Evolutionary conservation across 192 early-diverging fungal species (phyloP), one percentile per base, ranked within the genome.

Genomic region (Coemansia sp.): DNA sequence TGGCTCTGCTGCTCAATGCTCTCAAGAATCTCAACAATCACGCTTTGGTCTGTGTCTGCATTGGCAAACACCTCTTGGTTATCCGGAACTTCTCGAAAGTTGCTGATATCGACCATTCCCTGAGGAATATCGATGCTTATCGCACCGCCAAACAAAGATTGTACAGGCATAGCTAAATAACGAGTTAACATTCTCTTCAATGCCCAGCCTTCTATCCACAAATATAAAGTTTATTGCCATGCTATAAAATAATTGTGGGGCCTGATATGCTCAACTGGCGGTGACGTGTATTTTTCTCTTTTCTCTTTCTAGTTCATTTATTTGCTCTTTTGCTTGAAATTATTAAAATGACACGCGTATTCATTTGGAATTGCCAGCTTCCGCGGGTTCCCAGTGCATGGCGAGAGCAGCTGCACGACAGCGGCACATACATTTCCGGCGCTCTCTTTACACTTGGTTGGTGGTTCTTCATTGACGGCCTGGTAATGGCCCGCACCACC

Each of bases 51-150:
- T 5, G 84, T 88, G 5, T 61, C 73, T 23, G 72, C 70, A 58
- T 90, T 82, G 7, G 89, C 87, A 75, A 92, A 97, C 5, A 95
- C 95, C 66, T 97, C 95, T 75, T 97, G 95, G 72, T 94, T 89
- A 76, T 92, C 90, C 0, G 95, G 94, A 0, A 97, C 85, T 48
- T 91, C 70, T 27, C 95, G 89, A 12, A 95, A 65, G n/a, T 84
- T 57, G 65, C 93, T 94, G 52, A 84, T 83, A 61, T 92, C 88
- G 0, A 56, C 62, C 66, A 90, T 87, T 10, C 67, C 59, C 29
- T 37, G 37, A 11, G 92, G 90, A 10, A 92, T 67, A 11, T 60
- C 66, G 57, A 87, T 82, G 37, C 72, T 72, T 24, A 93, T 88
- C 14, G 87, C 89, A 10, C 90, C 90, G 19, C 92, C 92, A 74